phyloP scores from a whole-genome alignment of 106 monocot species.

The Phalaenopsis aphrodite region DNA sequence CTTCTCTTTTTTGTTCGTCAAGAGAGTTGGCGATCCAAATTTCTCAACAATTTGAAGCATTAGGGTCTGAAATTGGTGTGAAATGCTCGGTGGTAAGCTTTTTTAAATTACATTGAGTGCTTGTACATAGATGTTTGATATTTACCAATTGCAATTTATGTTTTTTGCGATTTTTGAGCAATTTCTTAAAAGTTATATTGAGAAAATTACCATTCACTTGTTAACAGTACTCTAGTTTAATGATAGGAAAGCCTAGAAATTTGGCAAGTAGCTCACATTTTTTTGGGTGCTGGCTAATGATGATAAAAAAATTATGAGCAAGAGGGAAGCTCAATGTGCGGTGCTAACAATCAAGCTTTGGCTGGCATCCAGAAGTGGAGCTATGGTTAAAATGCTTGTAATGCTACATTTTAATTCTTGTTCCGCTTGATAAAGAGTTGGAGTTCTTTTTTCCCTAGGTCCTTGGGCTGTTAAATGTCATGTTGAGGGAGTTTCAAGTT shows the following conservation, averaged over 20 bases:
- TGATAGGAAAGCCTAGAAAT: not conserved
- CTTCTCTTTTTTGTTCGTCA: not conserved
- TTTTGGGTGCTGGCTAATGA: not conserved
- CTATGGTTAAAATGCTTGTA: not conserved
- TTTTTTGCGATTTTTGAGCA: not conserved
- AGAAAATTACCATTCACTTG: not conserved
- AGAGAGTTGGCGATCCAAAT: constrained; percentile 97
- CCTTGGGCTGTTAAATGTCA: no score
- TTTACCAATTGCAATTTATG: not conserved
- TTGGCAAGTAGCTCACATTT: not conserved
- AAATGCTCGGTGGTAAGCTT: constrained; percentile 69
- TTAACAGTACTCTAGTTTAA: not conserved
- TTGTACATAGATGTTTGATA: not conserved
- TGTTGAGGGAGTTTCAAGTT: no score
- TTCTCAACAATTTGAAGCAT: constrained; percentile 76
- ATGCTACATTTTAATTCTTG: not conserved
- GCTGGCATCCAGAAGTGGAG: not conserved
- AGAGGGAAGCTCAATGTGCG: not conserved
- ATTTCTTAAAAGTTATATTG: not conserved
- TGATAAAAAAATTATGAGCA: not conserved
- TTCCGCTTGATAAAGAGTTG: not conserved
- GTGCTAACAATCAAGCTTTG: not conserved
- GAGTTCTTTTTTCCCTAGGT: no score
- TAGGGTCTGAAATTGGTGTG: constrained; percentile 71
- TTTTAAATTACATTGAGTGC: not conserved